A percentile compares a stretch with the other conserved stretches of the same genome.
Conservation (phyloP, 2,329 filamentous ascomycete species). For the Aspergillus floridensis region DNA sequence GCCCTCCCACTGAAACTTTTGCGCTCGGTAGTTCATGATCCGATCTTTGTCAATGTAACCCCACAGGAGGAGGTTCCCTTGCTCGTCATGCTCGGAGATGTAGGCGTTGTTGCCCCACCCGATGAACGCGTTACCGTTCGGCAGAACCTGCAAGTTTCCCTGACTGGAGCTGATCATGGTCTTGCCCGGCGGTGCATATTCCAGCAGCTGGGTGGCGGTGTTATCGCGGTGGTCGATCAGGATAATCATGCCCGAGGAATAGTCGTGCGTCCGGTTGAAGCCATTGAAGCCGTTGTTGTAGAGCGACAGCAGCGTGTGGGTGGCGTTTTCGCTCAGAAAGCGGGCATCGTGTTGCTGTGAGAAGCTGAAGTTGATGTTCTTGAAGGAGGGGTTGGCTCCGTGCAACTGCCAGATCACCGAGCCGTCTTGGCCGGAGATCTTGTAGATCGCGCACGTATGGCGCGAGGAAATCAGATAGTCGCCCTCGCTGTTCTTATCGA, state of each 20-base stretch:
- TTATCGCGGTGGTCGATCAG: slow-evolving; percentile 37
- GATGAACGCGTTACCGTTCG: slow-evolving; percentile 39
- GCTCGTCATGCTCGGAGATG: slow-evolving; percentile 39
- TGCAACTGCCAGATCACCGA: slow-evolving; percentile 41
- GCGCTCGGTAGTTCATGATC: slow-evolving; percentile 44
- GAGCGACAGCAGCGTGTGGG: slow-evolving; percentile 39
- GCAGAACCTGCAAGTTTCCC: slow-evolving; percentile 40
- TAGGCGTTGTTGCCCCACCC: slow-evolving; percentile 45
- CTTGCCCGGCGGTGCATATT: slow-evolving; percentile 27
- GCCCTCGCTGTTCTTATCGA: slow-evolving; percentile 42
- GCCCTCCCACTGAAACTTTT: slow-evolving; percentile 44
- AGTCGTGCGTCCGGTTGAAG: slow-evolving; percentile 38
- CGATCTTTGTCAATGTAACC: slow-evolving; percentile 32
- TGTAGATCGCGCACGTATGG: slow-evolving; percentile 42
- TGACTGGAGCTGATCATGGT: slow-evolving; percentile 37
- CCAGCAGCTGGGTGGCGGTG: slow-evolving; percentile 34
- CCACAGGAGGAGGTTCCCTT: slow-evolving; percentile 40
- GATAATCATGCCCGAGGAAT: slow-evolving; percentile 41
- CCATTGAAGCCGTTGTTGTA: slow-evolving; percentile 46
- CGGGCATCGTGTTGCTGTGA: slow-evolving; percentile 46
- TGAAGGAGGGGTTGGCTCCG: slow-evolving; percentile 37
- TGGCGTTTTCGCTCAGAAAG: slow-evolving; percentile 39
- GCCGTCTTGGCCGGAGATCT: slow-evolving; percentile 41
- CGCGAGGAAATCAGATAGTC: slow-evolving; percentile 45
- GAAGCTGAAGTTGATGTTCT: slow-evolving; percentile 41